Evolutionary conservation across 1,284 basidiomycete genomes (phyloP).

Genomic region (Thelephora terrestris): DNA sequence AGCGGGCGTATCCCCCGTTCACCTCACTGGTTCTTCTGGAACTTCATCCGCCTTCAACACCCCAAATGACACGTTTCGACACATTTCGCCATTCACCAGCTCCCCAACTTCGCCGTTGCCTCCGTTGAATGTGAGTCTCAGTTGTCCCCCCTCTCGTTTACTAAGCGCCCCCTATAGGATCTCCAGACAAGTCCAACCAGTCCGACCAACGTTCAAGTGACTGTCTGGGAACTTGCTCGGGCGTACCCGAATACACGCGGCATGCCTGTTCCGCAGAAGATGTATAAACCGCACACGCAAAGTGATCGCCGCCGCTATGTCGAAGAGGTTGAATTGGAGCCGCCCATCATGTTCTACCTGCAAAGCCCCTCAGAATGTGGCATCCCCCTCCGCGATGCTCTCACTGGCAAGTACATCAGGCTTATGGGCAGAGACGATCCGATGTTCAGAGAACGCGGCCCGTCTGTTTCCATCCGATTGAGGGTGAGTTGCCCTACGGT

Average conservation of each 20-base stretch:
- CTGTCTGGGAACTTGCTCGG: slow-evolving; percentile 14
- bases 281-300: slow-evolving; percentile 65
- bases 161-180: not conserved
- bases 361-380: slow-evolving; percentile 43
- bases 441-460: slow-evolving; percentile 59
- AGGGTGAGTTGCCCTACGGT: slow-evolving; percentile 34
- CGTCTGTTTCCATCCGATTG: slow-evolving; percentile 65
- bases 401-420: slow-evolving; percentile 30
- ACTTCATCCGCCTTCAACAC: not conserved
- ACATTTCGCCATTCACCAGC: not conserved
- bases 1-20: not conserved
- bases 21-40: not conserved
- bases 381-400: slow-evolving; percentile 45
- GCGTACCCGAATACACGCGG: slow-evolving; percentile 8
- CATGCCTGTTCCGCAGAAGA: slow-evolving; percentile 43
- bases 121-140: not conserved
- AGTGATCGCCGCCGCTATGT: slow-evolving; percentile 67
- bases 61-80: too few relatives aligned
- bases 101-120: not conserved
- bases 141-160: not conserved
- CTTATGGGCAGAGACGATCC: slow-evolving; percentile 43
- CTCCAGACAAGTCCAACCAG: too few relatives aligned
- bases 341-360: slow-evolving; percentile 51
- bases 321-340: slow-evolving; percentile 49
- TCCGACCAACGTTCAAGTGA: not conserved